Percentiles rank a stretch among this genome's conserved stretches.
Conservation (phyloP, 2,329 filamentous ascomycete genomes). For the Penicillium oxalicum region DNA sequence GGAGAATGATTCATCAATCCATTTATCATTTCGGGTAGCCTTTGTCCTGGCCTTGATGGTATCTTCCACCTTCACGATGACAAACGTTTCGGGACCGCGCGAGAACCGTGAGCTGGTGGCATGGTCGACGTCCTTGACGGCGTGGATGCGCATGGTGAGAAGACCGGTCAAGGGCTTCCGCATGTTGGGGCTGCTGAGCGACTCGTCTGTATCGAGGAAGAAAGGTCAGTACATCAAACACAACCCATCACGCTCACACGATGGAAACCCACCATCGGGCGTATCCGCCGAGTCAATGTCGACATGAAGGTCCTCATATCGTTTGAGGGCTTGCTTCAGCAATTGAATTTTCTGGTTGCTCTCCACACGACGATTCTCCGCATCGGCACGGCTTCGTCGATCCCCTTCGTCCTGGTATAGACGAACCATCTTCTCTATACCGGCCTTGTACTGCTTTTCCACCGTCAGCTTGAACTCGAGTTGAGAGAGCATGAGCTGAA, state of each 20-base stretch:
- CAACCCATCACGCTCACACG: too few species aligned
- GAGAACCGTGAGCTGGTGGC: conserved; percentile 76
- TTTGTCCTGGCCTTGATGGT: conserved; percentile 82
- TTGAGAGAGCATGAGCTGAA: conserved; percentile 98
- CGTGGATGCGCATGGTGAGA: conserved; percentile 76
- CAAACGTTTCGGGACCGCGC: conserved; percentile 86
- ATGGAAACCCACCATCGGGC: conserved; percentile 63
- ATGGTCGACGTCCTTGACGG: conserved; percentile 92
- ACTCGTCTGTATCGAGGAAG: conserved; percentile 66
- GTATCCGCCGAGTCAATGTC: conserved; percentile 76
- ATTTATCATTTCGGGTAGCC: conserved; percentile 77
- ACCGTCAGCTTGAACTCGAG: conserved; percentile 98
- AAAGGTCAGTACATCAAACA: conserved; percentile 23
- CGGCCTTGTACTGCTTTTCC: conserved; percentile 97
- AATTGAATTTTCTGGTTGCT: conserved; percentile 98
- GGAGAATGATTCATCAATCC: conserved; percentile 85
- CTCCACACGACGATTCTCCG: conserved; percentile 80
- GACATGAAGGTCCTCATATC: conserved; percentile 95
- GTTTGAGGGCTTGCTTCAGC: conserved; percentile 87
- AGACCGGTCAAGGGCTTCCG: conserved; percentile 93
- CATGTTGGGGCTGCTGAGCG: conserved; percentile 88
- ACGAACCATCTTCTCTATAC: conserved; percentile 98
- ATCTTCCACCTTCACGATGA: conserved; percentile 96
- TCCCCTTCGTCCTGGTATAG: conserved; percentile 97
- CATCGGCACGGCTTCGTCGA: conserved; percentile 88